phyloP scores from a whole-genome alignment of 805 yeast species.

The Wickerhamomyces silvicola region DNA sequence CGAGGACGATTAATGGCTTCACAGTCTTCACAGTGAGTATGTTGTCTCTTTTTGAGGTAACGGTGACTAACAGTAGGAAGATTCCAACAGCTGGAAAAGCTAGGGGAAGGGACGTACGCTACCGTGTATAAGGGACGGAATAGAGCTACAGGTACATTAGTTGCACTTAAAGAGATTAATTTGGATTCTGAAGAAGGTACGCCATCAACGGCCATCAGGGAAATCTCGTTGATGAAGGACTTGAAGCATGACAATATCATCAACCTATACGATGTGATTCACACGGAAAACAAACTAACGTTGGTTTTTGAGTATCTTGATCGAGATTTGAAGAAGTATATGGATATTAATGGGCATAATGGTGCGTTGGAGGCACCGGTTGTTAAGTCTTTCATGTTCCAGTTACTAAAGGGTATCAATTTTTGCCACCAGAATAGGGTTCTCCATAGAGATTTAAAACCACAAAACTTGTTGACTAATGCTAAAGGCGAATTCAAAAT shows the following conservation, averaged over 20 bases:
- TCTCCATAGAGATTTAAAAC: constrained; percentile 77
- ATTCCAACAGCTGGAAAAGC: constrained; percentile 55
- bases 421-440: constrained; percentile 61
- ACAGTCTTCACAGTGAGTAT: constrained; percentile 22
- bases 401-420: constrained; percentile 77
- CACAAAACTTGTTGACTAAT: constrained; percentile 88
- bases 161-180: constrained; percentile 91
- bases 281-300: constrained; percentile 92
- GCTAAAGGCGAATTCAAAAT: constrained; percentile 85
- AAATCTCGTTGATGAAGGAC: constrained; percentile 92
- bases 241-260: constrained; percentile 89
- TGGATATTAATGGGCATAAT: constrained; percentile 84
- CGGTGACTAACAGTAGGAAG: constrained; percentile 18
- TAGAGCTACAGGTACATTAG: constrained; percentile 78
- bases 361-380: constrained; percentile 83
- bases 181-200: constrained; percentile 95
- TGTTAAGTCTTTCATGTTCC: constrained; percentile 91
- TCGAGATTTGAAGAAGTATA: constrained; percentile 86
- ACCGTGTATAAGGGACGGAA: constrained; percentile 96
- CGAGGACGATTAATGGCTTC: too few species aligned
- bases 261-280: constrained; percentile 89
- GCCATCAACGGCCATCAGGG: constrained; percentile 96
- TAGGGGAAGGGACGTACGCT: constrained; percentile 96
- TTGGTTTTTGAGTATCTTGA: constrained; percentile 92
- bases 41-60: too few species aligned